Percentiles rank a stretch among this genome's conserved stretches.
Conservation (phyloP, 75 land plant genomes). For the Azolla pinnata region DNA sequence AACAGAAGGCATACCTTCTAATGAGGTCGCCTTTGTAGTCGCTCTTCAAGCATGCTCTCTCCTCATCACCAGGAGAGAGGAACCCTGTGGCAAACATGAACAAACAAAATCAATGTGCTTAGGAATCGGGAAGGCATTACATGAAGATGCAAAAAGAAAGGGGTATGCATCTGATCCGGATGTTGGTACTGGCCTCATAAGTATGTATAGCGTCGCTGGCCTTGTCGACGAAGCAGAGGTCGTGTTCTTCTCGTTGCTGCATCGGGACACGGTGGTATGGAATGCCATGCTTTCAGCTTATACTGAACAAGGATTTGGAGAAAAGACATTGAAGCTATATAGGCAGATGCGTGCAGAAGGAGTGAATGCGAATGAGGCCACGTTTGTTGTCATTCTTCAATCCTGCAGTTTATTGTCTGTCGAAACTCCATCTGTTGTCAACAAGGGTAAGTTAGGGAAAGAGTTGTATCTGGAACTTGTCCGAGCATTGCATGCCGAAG, state of each 20-base stretch:
- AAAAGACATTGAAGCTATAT: not conserved
- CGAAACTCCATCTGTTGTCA: not conserved
- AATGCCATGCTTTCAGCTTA: not conserved
- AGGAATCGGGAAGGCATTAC: conserved; percentile 8
- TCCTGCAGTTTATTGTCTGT: not conserved
- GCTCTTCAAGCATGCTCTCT: conserved; percentile 33
- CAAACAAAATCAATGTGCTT: too few species aligned
- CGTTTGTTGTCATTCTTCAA: too few species aligned
- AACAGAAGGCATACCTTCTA: conserved; percentile 13
- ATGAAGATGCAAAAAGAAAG: conserved; percentile 3
- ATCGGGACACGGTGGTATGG: not conserved
- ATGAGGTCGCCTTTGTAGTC: conserved; percentile 23
- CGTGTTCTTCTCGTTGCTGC: conserved; percentile 1
- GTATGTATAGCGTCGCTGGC: conserved; percentile 23
- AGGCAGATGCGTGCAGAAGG: not conserved
- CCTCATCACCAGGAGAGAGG: too few species aligned
- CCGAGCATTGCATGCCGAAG: not conserved
- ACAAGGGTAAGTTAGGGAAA: not conserved
- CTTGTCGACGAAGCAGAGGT: conserved; percentile 13
- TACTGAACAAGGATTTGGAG: not conserved
- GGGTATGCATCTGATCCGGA: conserved; percentile 8
- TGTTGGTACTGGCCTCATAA: conserved; percentile 13
- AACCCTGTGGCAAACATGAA: too few species aligned
- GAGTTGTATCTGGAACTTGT: not conserved
- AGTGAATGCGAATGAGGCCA: not conserved